Conservation (phyloP, 345 rosid species). For the Brassica incana region DNA sequence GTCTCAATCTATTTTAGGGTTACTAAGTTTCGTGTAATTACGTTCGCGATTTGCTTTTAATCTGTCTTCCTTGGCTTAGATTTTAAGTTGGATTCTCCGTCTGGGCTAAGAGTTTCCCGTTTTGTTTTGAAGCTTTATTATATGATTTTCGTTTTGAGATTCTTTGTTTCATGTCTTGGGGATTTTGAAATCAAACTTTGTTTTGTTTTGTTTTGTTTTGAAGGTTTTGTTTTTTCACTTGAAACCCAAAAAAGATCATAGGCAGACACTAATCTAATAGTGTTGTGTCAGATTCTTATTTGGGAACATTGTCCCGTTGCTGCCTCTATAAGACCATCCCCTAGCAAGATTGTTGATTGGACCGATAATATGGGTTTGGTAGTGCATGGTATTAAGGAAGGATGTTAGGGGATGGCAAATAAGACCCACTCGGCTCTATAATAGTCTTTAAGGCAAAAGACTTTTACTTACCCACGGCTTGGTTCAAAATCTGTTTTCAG, state of each 20-base stretch:
- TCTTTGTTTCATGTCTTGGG: not conserved
- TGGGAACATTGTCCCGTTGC: not conserved
- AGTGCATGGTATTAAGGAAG: not conserved
- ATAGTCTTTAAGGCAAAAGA: too few species aligned
- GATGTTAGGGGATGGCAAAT: too few species aligned
- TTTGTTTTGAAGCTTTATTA: not conserved
- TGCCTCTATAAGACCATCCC: not conserved
- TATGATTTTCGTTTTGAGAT: not conserved
- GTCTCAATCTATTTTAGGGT: not conserved
- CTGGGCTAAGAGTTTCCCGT: not conserved
- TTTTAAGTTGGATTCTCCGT: too few species aligned
- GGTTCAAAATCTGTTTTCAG: too few species aligned
- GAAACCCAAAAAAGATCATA: not conserved
- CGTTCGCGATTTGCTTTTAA: not conserved
- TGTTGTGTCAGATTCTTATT: not conserved
- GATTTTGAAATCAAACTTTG: not conserved
- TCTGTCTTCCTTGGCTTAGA: not conserved
- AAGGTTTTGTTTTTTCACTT: not conserved
- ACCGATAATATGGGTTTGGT: not conserved
- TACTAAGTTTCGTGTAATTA: too few species aligned
- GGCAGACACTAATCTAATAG: not conserved
- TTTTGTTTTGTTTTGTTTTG: not conserved
- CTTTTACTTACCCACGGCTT: too few species aligned
- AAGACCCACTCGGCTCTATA: too few species aligned
- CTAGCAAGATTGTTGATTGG: not conserved